phyloP scores from a whole-genome alignment of 306 rosid genomes.

The Trifolium subterraneum region DNA sequence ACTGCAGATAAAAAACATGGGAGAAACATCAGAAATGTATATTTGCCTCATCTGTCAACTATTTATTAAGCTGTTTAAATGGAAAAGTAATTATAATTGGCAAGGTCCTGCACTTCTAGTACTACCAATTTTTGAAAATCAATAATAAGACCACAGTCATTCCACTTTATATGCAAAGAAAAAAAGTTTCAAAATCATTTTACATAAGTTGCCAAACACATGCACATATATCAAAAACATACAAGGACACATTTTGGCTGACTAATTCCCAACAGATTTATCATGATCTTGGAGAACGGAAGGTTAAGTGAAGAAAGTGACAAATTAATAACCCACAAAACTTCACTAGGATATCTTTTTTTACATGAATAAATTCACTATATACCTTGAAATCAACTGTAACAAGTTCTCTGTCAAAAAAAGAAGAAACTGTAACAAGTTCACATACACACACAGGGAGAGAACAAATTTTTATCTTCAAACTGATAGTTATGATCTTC shows the following conservation, averaged over 20 bases:
- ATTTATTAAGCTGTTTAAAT: background rate
- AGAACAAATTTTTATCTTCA: background rate
- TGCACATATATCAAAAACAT: background rate
- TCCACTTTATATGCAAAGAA: background rate
- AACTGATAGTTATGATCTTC: background rate
- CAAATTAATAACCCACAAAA: background rate
- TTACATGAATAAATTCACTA: background rate
- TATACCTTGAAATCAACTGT: background rate
- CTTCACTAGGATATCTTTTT: background rate
- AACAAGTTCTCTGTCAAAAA: background rate
- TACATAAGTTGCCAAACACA: background rate
- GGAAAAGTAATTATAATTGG: slow-evolving; percentile 7
- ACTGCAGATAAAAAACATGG: slow-evolving; percentile 49
- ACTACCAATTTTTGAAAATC: slow-evolving; percentile 9
- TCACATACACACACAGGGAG: background rate
- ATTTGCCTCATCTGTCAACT: background rate
- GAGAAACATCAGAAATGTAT: slow-evolving; percentile 12
- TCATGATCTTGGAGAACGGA: too few species aligned
- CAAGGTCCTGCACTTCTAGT: background rate
- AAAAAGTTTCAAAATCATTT: background rate
- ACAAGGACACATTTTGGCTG: background rate
- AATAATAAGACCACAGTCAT: background rate
- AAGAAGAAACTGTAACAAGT: background rate
- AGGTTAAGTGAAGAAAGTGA: background rate
- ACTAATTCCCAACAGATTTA: too few species aligned